Base-by-base conservation (phyloP, 805 yeast species). In the Ogataea pini region DNA sequence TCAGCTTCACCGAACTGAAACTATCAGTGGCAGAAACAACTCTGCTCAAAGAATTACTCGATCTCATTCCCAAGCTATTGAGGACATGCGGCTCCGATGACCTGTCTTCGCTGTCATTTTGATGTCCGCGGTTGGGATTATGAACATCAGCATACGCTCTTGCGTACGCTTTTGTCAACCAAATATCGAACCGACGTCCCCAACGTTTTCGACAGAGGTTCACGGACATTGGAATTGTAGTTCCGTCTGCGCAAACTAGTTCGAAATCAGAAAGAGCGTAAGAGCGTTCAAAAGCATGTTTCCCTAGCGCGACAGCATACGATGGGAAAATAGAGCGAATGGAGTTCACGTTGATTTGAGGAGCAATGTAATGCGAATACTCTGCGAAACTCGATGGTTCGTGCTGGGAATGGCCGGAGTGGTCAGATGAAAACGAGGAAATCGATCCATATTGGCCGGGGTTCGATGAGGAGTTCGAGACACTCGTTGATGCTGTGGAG, bases 311-410 rank as follows among this genome's bases (percentile, higher is more conserved):
- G 50, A 86, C 83, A 0, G 94, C 90, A 46, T 85, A 80, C 1
- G 89, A 82, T 2, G 91, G 89, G 56, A 86, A 83, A 0, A 84
- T 85, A 1, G 90, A 81, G 39, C 82, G 69, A 33, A 84, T 78
- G 1, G 86, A 81, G 20, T 86, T 79, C 55, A 83, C 76, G 49
- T 81, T 83, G 7, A 80, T 71, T 24, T 82, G 80, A 1, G 92
- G 92, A 0, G 91, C 88, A 22, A 85, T 81, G 62, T 86, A 86
- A 55, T 83, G 82, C 14, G 88, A 84, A 58, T 86, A 87, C 27
- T 81, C 88, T 44, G 79, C 85, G 61, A 86, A 86, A 39, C 77
- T 72, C 8, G 62, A 57, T 10, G 56, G 31, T 10, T 44, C 55
- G 7, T 32, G 14, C 19, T 47, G 47, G 5, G 43, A 36, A 14